Conservation (phyloP, 192 early-diverging fungal species). For the Umbelopsis vinacea region DNA sequence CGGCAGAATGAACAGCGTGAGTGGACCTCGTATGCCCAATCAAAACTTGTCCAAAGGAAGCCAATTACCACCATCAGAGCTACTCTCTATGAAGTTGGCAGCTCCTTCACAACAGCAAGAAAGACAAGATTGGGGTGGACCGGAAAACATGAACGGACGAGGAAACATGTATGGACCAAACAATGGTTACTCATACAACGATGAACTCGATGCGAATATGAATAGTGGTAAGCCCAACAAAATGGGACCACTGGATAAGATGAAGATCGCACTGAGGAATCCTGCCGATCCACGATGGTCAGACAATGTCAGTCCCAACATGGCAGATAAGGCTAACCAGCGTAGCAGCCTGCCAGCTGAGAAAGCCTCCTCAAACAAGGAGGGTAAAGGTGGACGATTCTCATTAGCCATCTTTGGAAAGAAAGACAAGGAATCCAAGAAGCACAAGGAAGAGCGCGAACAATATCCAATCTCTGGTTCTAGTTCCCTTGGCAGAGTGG, state of each 20-base stretch:
- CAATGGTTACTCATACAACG: conserved; percentile 2
- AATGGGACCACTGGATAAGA: conserved; percentile 14
- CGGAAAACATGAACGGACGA: background rate
- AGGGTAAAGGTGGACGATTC: conserved; percentile 16
- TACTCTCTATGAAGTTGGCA: background rate
- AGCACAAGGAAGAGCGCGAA: conserved; percentile 11
- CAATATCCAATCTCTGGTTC: conserved; percentile 5
- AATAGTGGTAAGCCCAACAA: background rate
- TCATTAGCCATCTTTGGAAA: conserved; percentile 29
- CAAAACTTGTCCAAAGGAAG: conserved; percentile 8
- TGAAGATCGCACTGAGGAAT: conserved; percentile 10
- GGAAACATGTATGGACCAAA: conserved; percentile 1
- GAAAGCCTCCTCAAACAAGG: background rate
- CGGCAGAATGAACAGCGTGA: conserved; percentile 15
- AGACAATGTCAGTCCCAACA: background rate
- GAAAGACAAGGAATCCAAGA: conserved; percentile 30
- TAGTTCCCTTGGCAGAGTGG: background rate
- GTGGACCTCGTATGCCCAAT: conserved; percentile 2
- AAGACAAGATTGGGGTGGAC: background rate
- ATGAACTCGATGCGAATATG: background rate
- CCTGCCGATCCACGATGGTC: conserved; percentile 1
- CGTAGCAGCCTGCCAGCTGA: conserved; percentile 8
- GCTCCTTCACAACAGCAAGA: background rate
- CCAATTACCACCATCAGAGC: background rate
- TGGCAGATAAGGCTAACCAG: background rate